Base-by-base conservation (phyloP, 2,329 filamentous ascomycete genomes). In the Phyllosticta citrichinensis region DNA sequence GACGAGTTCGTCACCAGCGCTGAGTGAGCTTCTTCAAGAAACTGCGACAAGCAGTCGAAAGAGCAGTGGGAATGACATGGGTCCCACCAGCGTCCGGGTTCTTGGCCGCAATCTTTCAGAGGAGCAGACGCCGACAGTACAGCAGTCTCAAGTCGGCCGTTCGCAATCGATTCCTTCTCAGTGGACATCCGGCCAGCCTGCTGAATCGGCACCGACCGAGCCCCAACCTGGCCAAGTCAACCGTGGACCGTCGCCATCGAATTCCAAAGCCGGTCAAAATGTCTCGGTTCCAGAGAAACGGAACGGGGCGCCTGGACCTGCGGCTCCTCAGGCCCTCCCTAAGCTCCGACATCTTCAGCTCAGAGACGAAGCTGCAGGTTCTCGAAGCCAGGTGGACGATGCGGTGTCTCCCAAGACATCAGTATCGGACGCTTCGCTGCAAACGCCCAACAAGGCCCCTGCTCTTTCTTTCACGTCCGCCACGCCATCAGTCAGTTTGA, bases 391-490 rank as follows among this genome's bases (percentile, higher is more conserved):
- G 8, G 25, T 40, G 12, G 59, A 61, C 59, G 59, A 61, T 12
- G 59, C 59, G 14, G 51, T 61, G 20, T 61, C 59, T 27, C 59
- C 59, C 14, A 61, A 57, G 55, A 57, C 59, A 22, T 30, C 55
- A 5, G 55, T 61, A 9, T 17, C 50, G n/a, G 20, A 61, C 19
- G 52, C 47, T n/a, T 55, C 59, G 25, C 52, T 57, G 20, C 30
- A 20, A n/a, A 35, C n/a, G 17, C 64, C 67, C 33, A 61, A 68
- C 52, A 70, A 71, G 54, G 62, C 69, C 4, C 74, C 74, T 6
- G 65, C 73, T 57, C 65, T 75, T 20, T 72, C 73, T 19, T 62
- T 76, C 2, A 75, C 70, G 3, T 70, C 75, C 56, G 69, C 74
- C 24, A 76, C 74, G 25, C 74, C 74, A 19, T 64, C 71, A 6